These are phyloP conservation scores for Metarhizium robertsii DNA, from an alignment of 2,329 filamentous ascomycete species.

Conservation along the genomic window DNA sequence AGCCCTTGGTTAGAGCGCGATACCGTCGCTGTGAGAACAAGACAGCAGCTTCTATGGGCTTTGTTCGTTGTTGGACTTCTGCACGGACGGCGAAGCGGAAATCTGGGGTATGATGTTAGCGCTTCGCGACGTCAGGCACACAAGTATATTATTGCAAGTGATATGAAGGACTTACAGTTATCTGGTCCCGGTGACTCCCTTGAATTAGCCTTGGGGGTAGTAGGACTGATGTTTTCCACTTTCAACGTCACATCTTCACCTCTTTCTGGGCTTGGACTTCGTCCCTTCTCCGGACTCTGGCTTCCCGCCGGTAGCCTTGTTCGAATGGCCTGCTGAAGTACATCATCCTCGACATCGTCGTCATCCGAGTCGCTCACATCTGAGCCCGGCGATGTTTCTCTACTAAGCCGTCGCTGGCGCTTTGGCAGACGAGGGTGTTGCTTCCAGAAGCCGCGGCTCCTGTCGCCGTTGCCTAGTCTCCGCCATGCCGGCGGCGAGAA, in stretches of 20 bases:
- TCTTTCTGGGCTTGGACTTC: conserved; percentile 36
- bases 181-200: conserved; percentile 25
- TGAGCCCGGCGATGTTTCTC: conserved; percentile 15
- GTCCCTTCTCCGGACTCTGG: conserved; percentile 43
- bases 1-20: conserved; percentile 56
- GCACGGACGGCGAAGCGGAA: conserved; percentile 81
- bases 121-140: neutral
- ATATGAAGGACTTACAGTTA: conserved; percentile 34
- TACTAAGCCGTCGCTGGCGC: conserved; percentile 3
- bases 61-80: conserved; percentile 79
- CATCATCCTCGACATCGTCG: conserved; percentile 28
- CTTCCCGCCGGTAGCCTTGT: conserved; percentile 48
- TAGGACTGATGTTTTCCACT: conserved; percentile 21
- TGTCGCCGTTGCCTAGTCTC: conserved; percentile 49
- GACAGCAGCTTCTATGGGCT: conserved; percentile 69
- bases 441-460: conserved; percentile 51
- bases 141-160: neutral
- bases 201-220: conserved; percentile 8
- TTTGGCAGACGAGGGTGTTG: neutral
- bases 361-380: conserved; percentile 20
- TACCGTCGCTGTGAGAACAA: conserved; percentile 52
- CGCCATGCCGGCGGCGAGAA: conserved; percentile 54
- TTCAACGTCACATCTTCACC: conserved; percentile 30
- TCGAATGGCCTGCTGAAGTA: conserved; percentile 42
- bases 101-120: conserved; percentile 41